Evolutionary conservation across 768 basidiomycete genomes (phyloP).

Genomic region (Candolleomyces aberdarensis): DNA sequence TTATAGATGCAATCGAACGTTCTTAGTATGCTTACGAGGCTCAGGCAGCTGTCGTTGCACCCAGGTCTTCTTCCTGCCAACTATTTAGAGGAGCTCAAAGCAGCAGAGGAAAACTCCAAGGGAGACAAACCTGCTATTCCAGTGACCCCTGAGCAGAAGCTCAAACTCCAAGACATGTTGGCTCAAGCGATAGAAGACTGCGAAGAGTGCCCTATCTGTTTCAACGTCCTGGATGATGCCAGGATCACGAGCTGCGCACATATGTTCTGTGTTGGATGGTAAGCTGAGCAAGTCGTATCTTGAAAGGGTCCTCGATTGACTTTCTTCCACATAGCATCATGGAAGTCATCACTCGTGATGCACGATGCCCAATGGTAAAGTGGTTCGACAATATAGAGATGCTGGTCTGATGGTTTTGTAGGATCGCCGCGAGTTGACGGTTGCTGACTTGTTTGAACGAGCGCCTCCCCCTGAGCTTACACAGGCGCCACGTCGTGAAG

Average conservation of each 20-base stretch:
- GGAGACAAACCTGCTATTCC: slow-evolving; percentile 22
- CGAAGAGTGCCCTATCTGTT: slow-evolving; percentile 82
- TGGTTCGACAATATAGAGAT: background rate
- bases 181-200: slow-evolving; percentile 72
- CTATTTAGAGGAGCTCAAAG: slow-evolving; percentile 64
- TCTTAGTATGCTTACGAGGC: slow-evolving; percentile 79
- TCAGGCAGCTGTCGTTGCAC: slow-evolving; percentile 81
- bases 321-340: slow-evolving; percentile 46
- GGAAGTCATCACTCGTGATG: slow-evolving; percentile 65
- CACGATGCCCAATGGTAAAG: slow-evolving; percentile 79
- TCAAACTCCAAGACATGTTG: slow-evolving; percentile 54
- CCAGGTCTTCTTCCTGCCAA: slow-evolving; percentile 69
- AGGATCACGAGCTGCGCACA: slow-evolving; percentile 75
- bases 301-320: background rate
- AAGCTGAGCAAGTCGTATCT: slow-evolving; percentile 10
- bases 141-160: slow-evolving; percentile 52
- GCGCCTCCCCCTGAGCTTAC: slow-evolving; percentile 67
- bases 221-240: slow-evolving; percentile 55
- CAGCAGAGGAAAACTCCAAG: slow-evolving; percentile 32
- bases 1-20: slow-evolving; percentile 64
- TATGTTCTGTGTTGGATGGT: slow-evolving; percentile 72
- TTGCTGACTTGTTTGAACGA: slow-evolving; percentile 59
- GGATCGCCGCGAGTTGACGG: slow-evolving; percentile 66
- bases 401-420: slow-evolving; percentile 22
- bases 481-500: slow-evolving; percentile 45